Conservation (phyloP, 2,329 filamentous ascomycete genomes). For the Arthrobotrys sinensis region DNA sequence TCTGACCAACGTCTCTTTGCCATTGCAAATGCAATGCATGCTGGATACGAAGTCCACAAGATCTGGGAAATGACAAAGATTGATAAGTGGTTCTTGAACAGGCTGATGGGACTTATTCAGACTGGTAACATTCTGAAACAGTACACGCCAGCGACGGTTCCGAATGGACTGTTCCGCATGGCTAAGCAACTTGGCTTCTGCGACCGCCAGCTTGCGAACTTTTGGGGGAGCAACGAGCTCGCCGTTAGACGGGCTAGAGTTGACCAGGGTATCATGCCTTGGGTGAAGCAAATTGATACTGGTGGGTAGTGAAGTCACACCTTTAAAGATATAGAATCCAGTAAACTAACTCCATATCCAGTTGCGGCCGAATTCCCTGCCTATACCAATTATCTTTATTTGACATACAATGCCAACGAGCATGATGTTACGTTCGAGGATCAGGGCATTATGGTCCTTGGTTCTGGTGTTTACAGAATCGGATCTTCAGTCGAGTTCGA, state of each 20-base stretch:
- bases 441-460: constrained; percentile 94
- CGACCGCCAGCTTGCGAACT: constrained; percentile 92
- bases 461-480: constrained; percentile 96
- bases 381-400: constrained; percentile 94
- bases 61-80: constrained; percentile 99
- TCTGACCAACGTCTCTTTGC: constrained; percentile 98
- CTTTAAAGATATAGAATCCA: no score
- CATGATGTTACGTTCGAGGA: constrained; percentile 89
- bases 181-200: constrained; percentile 96
- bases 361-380: constrained; percentile 97
- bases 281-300: constrained; percentile 98
- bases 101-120: constrained; percentile 90
- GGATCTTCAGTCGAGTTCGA: constrained; percentile 99
- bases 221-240: constrained; percentile 94
- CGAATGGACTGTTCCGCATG: constrained; percentile 78
- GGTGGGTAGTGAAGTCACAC: constrained; percentile 45
- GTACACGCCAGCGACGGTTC: constrained; percentile 78
- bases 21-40: constrained; percentile 96
- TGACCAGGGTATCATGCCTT: constrained; percentile 85
- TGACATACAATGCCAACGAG: constrained; percentile 93
- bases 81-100: constrained; percentile 97
- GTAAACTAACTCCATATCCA: constrained; percentile 34
- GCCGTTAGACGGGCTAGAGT: constrained; percentile 86
- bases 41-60: constrained; percentile 93
- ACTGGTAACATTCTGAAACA: constrained; percentile 84